Evolutionary conservation across 306 rosid species (phyloP).

Genomic region (Corylus avellana): DNA sequence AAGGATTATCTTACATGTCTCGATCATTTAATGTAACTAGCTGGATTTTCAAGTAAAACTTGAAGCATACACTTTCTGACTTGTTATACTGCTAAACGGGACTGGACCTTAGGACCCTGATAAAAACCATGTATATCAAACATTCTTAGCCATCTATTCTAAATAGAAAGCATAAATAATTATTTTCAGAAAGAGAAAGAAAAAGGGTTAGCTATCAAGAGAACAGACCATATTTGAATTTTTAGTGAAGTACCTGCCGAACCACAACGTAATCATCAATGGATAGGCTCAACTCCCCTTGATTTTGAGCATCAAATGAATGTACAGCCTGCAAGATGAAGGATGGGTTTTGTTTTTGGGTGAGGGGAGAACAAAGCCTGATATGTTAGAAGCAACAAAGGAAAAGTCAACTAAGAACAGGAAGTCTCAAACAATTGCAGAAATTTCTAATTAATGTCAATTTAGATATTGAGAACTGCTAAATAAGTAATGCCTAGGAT

Average conservation of each 20-base stretch:
- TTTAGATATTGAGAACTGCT: background rate
- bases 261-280: conserved; percentile 76
- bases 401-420: background rate
- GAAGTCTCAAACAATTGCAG: background rate
- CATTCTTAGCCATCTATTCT: background rate
- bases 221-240: background rate
- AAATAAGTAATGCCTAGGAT: background rate
- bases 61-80: background rate
- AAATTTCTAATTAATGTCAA: background rate
- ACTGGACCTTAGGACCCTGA: background rate
- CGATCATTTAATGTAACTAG: background rate
- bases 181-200: background rate
- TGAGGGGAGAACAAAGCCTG: background rate
- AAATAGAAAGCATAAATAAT: background rate
- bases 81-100: background rate
- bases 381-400: background rate
- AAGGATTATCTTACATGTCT: background rate
- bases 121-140: background rate
- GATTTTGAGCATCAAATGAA: conserved; percentile 89
- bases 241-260: conserved; percentile 62
- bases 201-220: background rate
- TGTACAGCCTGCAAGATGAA: conserved; percentile 66
- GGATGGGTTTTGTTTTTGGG: background rate
- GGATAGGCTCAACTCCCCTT: conserved; percentile 76
- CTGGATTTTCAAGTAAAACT: background rate